Percentiles rank a stretch among this genome's conserved stretches.
Evolutionary conservation across 2,329 filamentous ascomycete genomes (phyloP).

Genomic region (Nemania sp.): DNA sequence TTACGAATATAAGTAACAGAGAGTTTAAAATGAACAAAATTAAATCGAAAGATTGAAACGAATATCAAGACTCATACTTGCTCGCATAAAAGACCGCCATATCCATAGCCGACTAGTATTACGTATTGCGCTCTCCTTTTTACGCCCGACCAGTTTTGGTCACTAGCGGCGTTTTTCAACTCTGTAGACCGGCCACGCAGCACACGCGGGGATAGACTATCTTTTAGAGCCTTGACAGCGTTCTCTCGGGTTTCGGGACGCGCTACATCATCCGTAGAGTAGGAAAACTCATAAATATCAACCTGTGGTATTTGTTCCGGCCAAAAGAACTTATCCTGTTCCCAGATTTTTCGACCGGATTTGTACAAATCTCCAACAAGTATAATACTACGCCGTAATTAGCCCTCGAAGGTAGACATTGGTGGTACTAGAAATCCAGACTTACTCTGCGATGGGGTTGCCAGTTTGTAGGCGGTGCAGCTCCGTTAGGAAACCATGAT

Average conservation of each 20-base stretch:
- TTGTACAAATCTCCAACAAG: not conserved
- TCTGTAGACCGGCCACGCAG: not conserved
- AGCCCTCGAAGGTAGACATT: too few species aligned
- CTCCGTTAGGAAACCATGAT: too few species aligned
- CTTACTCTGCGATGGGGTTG: not conserved
- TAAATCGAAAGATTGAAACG: not conserved
- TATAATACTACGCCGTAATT: conserved; percentile 10
- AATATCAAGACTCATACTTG: not conserved
- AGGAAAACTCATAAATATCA: not conserved
- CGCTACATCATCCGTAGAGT: not conserved
- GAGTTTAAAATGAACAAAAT: not conserved
- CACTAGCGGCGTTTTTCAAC: not conserved
- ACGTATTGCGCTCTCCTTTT: not conserved
- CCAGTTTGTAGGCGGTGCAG: too few species aligned
- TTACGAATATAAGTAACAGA: not conserved
- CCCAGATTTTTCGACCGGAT: not conserved
- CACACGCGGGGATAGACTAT: not conserved
- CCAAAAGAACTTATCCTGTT: not conserved
- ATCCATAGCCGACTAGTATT: conserved; percentile 14
- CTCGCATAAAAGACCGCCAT: conserved; percentile 13
- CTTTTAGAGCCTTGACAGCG: not conserved
- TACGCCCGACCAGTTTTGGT: too few species aligned
- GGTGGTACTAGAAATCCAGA: not conserved
- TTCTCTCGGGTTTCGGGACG: not conserved
- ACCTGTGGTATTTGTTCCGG: not conserved